phyloP scores from a whole-genome alignment of 805 yeast genomes.

The Lipomyces japonicus region DNA sequence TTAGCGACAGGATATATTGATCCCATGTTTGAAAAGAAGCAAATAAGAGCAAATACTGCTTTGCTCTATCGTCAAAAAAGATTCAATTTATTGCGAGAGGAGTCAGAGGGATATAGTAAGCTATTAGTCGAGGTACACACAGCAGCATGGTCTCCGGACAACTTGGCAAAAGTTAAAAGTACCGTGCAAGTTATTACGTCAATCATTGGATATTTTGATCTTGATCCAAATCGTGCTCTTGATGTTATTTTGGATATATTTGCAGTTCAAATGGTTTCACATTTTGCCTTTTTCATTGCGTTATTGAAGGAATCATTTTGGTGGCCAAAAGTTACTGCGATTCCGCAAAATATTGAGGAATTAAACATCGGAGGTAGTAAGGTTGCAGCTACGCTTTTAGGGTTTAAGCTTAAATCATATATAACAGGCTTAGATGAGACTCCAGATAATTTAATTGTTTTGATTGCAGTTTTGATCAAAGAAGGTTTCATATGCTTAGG shows the following conservation, averaged over 20 bases:
- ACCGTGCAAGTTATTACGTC: conserved; percentile 50
- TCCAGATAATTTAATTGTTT: conserved; percentile 45
- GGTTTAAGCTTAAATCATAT: conserved; percentile 42
- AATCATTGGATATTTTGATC: conserved; percentile 66
- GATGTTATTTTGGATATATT: conserved; percentile 59
- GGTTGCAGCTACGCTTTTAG: conserved; percentile 53
- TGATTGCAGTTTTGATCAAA: conserved; percentile 57
- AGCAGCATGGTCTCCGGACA: conserved; percentile 29
- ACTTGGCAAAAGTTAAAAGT: conserved; percentile 34
- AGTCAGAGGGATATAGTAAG: conserved; percentile 72
- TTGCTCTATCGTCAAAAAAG: conserved; percentile 49
- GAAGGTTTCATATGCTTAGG: conserved; percentile 64
- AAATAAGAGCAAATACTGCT: conserved; percentile 43
- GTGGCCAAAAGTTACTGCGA: conserved; percentile 53
- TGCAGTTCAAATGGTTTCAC: conserved; percentile 43
- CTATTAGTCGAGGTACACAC: conserved; percentile 37
- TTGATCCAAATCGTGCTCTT: conserved; percentile 69
- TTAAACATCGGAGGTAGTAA: conserved; percentile 51
- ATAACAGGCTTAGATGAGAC: conserved; percentile 34
- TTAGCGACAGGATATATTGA: conserved; percentile 12
- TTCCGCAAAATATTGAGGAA: not conserved
- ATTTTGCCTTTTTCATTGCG: conserved; percentile 47
- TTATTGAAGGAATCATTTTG: conserved; percentile 56
- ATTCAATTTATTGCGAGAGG: conserved; percentile 68
- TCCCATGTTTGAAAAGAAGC: conserved; percentile 39